Evolutionary conservation across 2,329 filamentous ascomycete species (phyloP).

Genomic region (Penicillium sp.): DNA sequence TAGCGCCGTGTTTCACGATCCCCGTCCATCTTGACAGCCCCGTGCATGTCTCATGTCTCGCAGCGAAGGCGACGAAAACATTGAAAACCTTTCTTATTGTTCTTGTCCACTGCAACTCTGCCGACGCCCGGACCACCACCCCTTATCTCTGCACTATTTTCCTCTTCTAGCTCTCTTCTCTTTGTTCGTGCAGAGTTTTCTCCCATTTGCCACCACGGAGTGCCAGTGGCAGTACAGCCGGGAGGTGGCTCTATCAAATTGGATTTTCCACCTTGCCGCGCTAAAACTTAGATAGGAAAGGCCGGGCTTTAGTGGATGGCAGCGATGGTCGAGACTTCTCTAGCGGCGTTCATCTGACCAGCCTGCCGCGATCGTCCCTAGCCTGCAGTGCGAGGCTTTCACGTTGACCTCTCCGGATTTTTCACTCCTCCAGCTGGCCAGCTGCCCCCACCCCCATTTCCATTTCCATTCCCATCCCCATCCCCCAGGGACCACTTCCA

Average conservation of each 20-base stretch:
- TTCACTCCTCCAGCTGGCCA: not conserved
- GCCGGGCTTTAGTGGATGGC: not conserved
- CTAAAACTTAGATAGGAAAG: not conserved
- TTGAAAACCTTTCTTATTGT: not conserved
- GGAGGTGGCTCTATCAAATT: not conserved
- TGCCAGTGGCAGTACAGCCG: not conserved
- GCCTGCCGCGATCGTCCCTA: slow-evolving; percentile 7
- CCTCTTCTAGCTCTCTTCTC: not conserved
- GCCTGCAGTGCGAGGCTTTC: slow-evolving; percentile 9
- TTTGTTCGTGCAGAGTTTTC: slow-evolving; percentile 18
- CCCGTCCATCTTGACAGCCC: not conserved
- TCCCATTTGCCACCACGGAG: slow-evolving; percentile 22
- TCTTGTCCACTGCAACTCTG: not conserved
- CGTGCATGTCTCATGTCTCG: slow-evolving; percentile 2
- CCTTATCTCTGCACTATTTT: slow-evolving; percentile 1
- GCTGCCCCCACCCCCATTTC: slow-evolving; percentile 5
- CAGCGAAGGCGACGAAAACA: not conserved
- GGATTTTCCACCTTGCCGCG: slow-evolving; percentile 2
- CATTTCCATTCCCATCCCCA: slow-evolving; percentile 3
- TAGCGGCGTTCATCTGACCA: slow-evolving; percentile 15
- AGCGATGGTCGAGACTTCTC: slow-evolving; percentile 14
- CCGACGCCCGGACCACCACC: slow-evolving; percentile 19
- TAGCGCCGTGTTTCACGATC: not conserved
- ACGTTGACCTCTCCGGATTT: slow-evolving; percentile 20
- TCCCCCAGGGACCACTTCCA: slow-evolving; percentile 5